Evolutionary conservation across 2,329 filamentous ascomycete genomes (phyloP).

Genomic region (Rosellinia necatrix): DNA sequence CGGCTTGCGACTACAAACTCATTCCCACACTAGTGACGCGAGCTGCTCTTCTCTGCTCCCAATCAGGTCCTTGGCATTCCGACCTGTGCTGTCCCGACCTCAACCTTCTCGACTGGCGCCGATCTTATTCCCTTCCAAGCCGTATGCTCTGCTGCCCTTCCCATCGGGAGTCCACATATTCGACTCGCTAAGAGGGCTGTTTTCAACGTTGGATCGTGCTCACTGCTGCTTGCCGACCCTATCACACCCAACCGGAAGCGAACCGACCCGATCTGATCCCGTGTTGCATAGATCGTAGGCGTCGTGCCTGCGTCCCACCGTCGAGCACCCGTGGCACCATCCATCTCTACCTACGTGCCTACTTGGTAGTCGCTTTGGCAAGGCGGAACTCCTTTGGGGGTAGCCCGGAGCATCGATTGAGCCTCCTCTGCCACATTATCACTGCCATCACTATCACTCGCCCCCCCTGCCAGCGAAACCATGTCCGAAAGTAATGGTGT

Average conservation of each 20-base stretch:
- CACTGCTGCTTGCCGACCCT: not conserved
- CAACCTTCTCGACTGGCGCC: not conserved
- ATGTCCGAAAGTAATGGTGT: slow-evolving; percentile 38
- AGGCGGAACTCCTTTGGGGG: not conserved
- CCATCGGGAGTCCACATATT: not conserved
- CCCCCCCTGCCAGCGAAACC: not conserved
- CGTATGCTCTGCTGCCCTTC: not conserved
- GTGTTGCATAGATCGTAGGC: not conserved
- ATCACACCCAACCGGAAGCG: not conserved
- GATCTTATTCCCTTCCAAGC: not conserved
- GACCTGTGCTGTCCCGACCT: not conserved
- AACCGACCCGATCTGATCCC: not conserved
- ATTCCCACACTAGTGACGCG: not conserved
- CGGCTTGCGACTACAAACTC: not conserved
- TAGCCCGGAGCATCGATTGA: not conserved
- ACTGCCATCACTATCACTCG: not conserved
- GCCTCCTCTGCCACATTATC: not conserved
- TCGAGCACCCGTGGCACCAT: not conserved
- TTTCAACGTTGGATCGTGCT: not conserved
- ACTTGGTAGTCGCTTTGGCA: not conserved
- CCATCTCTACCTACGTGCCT: not conserved
- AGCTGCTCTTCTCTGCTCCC: not conserved
- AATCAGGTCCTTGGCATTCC: not conserved
- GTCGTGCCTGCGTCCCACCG: not conserved
- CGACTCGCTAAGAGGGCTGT: not conserved